Evolutionary conservation across 2,329 filamentous ascomycete species (phyloP).

Genomic region (Aspergillus fischeri): DNA sequence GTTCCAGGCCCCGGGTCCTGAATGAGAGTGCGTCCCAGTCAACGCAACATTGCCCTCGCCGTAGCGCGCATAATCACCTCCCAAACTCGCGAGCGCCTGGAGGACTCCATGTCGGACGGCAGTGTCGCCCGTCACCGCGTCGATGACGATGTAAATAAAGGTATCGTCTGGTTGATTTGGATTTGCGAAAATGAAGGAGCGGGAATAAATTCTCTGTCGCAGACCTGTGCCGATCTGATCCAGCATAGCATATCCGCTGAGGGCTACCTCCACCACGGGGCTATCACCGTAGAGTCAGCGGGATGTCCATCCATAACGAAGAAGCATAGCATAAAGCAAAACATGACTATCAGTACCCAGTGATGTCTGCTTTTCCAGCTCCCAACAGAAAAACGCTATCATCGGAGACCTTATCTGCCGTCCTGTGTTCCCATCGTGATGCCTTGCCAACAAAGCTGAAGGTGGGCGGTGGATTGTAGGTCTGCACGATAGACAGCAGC

Average conservation of each 20-base stretch:
- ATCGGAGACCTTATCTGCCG: conserved; percentile 16
- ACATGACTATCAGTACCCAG: conserved; percentile 48
- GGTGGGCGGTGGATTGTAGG: conserved; percentile 12
- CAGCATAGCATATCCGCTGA: conserved; percentile 89
- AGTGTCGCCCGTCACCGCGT: conserved; percentile 83
- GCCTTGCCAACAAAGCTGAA: conserved; percentile 8
- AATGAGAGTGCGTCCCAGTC: conserved; percentile 89
- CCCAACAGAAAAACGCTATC: conserved; percentile 58
- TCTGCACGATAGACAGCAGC: conserved; percentile 22
- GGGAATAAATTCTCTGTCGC: conserved; percentile 80
- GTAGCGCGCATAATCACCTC: conserved; percentile 70
- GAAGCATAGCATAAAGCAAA: background rate
- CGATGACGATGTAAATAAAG: conserved; percentile 82
- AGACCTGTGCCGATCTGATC: conserved; percentile 77
- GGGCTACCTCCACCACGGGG: conserved; percentile 82
- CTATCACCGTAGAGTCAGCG: conserved; percentile 33
- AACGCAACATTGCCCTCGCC: conserved; percentile 77
- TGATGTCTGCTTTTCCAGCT: conserved; percentile 69
- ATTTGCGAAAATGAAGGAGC: conserved; percentile 81
- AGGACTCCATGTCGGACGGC: conserved; percentile 85
- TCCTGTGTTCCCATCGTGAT: conserved; percentile 22
- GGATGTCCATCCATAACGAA: background rate
- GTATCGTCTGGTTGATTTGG: conserved; percentile 62
- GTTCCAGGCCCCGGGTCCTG: conserved; percentile 86
- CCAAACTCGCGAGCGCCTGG: conserved; percentile 65